Conservation (phyloP, 2,329 filamentous ascomycete species). For the Teratosphaeria zuluensis region DNA sequence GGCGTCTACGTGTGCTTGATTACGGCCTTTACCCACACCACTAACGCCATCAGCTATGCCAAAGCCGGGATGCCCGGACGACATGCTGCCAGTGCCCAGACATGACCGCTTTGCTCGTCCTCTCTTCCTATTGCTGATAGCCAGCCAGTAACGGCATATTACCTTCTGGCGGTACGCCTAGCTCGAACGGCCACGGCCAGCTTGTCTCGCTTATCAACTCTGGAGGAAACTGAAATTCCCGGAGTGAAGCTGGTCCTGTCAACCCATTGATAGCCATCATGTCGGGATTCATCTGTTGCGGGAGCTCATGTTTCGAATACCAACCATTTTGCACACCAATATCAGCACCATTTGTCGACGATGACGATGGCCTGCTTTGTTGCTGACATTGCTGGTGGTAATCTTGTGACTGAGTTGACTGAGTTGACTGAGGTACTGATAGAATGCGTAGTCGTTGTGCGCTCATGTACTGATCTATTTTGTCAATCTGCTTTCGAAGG, state of each 20-base stretch:
- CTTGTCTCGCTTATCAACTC: slow-evolving; percentile 4
- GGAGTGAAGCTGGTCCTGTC: slow-evolving; percentile 1
- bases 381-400: background rate
- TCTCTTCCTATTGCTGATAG: background rate
- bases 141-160: slow-evolving; percentile 1
- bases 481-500: slow-evolving; percentile 32
- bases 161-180: background rate
- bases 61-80: background rate
- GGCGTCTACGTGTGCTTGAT: too few relatives aligned
- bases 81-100: background rate
- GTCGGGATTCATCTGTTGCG: background rate
- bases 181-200: slow-evolving; percentile 10
- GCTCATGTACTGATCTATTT: slow-evolving; percentile 37
- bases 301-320: background rate
- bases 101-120: background rate
- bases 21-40: background rate
- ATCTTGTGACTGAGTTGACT: background rate
- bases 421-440: slow-evolving; percentile 3
- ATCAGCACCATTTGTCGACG: background rate
- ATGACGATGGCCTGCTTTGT: background rate
- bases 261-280: background rate
- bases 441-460: slow-evolving; percentile 14
- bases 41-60: background rate
- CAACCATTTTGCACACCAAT: background rate
- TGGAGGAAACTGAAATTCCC: slow-evolving; percentile 9